Base-by-base conservation (phyloP, 2,329 filamentous ascomycete species). In the Apiospora saccharicola region DNA sequence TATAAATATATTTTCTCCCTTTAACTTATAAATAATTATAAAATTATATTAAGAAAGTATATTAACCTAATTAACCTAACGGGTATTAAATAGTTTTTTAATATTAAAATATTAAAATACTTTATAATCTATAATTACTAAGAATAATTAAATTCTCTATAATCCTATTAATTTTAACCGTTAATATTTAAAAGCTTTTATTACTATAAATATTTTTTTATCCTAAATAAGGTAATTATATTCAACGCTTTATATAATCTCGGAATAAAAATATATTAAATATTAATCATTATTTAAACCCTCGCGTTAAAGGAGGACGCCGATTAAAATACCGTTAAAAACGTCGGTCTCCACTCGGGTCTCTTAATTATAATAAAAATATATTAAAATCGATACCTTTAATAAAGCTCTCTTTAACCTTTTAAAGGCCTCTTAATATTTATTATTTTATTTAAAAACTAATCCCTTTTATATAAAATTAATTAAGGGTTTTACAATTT, bases 101-200 rank as follows among this genome's bases (percentile, higher is more conserved):
- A 49, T 24, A 49, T n/a, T n/a, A n/a, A 49, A 49, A 13, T 49
- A n/a, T 49, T 49, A 49, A 49, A 49, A 24, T 24, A n/a, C 3
- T n/a, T 49, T n/a, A 49, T 49, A 49, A 49, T 49, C n/a, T n/a
- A 49, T 49, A 49, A 49, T 22, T n/a, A 49, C 19, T 49, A 49
- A 10, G 7, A 49, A 49, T 6, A 8, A 19, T n/a, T n/a, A n/a
- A 10, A 8, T 8, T 49, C n/a, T 22, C n/a, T 49, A 49, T 49
- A 49, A 49, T 22, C 8, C 2, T 22, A 49, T 49, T 49, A 49
- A 49, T 49, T 49, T n/a, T n/a, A n/a, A 19, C 19, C 1, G 4
- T 46, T 46, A 46, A 19, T 46, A 46, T 46, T 46, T 46, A 19
- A 46, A 46, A 6, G 44, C 14, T 46, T 46, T 46, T 46, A 46